Percentiles rank a stretch among this genome's conserved stretches.
phyloP scores from a whole-genome alignment of 257 asterid species.

The Voacanga thouarsii region DNA sequence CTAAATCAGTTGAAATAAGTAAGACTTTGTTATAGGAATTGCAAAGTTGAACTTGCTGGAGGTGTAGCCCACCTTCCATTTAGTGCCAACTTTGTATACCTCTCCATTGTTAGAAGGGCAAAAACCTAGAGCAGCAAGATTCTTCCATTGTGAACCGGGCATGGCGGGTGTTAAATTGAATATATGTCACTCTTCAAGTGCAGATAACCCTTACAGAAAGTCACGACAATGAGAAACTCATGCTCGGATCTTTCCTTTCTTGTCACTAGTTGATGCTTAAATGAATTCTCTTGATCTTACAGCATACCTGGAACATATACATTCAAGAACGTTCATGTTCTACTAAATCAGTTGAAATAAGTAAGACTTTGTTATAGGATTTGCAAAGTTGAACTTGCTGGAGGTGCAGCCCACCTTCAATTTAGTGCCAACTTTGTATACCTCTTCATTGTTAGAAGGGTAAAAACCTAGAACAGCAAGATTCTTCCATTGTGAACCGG shows the following conservation, averaged over 20 bases:
- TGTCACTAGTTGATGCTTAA: no score
- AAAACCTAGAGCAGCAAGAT: not conserved
- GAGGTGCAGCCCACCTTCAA: not conserved
- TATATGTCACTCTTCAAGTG: not conserved
- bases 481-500: not conserved
- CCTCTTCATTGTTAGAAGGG: not conserved
- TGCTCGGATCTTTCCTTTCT: no score
- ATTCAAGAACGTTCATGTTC: not conserved
- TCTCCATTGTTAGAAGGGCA: not conserved
- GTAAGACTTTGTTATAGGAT: not conserved
- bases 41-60: not conserved
- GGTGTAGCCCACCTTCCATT: not conserved
- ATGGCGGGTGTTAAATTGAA: not conserved
- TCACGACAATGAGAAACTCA: no score
- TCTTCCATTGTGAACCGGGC: not conserved
- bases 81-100: not conserved
- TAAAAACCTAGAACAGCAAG: not conserved
- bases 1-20: not conserved
- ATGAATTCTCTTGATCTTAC: not conserved
- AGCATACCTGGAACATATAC: slow-evolving; percentile 17
- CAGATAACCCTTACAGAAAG: not conserved
- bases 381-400: not conserved
- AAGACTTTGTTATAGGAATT: not conserved
- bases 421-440: not conserved
- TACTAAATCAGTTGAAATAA: not conserved